Base-by-base conservation (phyloP, 768 basidiomycete genomes). In the Collybia sp. region DNA sequence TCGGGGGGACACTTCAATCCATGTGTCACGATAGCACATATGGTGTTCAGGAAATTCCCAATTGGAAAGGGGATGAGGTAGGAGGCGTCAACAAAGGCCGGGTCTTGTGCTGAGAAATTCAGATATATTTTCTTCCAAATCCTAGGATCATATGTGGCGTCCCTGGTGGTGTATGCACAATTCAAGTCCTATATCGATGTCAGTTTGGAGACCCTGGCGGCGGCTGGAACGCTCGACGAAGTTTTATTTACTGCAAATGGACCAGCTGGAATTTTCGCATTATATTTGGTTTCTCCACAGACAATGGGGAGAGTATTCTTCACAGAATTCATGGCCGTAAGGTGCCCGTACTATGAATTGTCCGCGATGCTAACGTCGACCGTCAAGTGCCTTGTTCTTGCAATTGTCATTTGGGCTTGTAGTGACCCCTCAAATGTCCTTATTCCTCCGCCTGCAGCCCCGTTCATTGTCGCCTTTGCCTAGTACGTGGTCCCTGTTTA, bases 1-100 rank as follows among this genome's bases (percentile, higher is more conserved):
- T 83, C 80, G 11, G 80, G 79, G 10, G 77, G 82, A 16, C 84
- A 86, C 53, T 79, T 86, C 58, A 82, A 72, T 44, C 88, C 87
- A 2, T 72, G 75, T 40, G 69, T 86, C 15, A 80, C 83, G 2
- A 64, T 85, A 40, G 61, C 73, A 6, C 62, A 73, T 37, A 63
- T 70, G 13, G 9, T 83, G 11, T 77, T 79, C 68, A 77, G 66
- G 48, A 73, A 73, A 0, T 81, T 83, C 60, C 79, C 84, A 1
- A 44, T 60, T 11, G 43, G 57, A 37, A 85, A 81, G 47, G 82
- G 75, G 2, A 39, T 64, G 19, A 64, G 76, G 83, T 82, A 34
- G 17, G 49, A 25, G 4, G 25, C 25, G 25, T 8, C 25, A 25
- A 25, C 25, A 25, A 25, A 25, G n/a, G 4, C 25, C 25, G 8